Percentiles rank a stretch among this genome's conserved stretches.
Conservation (phyloP, 1,284 basidiomycete genomes). For the Trametes hirsuta region DNA sequence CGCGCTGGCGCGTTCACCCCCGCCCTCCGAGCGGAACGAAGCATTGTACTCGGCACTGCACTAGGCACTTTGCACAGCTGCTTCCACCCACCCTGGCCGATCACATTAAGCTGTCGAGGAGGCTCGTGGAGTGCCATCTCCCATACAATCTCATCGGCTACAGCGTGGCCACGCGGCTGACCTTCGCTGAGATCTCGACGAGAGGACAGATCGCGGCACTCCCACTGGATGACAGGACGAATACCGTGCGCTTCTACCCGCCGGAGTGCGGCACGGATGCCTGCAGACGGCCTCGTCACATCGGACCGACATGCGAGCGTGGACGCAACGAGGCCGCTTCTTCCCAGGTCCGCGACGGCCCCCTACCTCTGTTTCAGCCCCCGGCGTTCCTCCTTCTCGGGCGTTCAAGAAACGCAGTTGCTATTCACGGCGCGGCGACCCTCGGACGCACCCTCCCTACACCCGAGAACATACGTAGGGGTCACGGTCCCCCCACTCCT, state of each 20-base stretch:
- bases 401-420: background rate
- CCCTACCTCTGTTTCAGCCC: conserved; percentile 2
- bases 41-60: background rate
- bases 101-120: background rate
- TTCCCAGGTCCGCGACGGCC: conserved; percentile 6
- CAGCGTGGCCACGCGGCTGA: conserved; percentile 4
- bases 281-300: conserved; percentile 5
- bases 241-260: conserved; percentile 1
- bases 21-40: conserved; percentile 1
- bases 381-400: background rate
- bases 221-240: background rate
- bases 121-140: conserved; percentile 1
- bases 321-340: conserved; percentile 20
- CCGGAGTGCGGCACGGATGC: conserved; percentile 15
- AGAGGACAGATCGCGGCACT: conserved; percentile 2
- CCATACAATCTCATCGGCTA: conserved; percentile 6
- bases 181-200: conserved; percentile 15
- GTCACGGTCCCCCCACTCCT: too few relatives aligned
- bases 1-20: background rate
- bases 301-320: conserved; percentile 15
- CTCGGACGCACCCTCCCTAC: background rate
- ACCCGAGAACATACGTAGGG: too few relatives aligned
- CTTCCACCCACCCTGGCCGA: conserved; percentile 1
- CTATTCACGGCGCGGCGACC: conserved; percentile 2
- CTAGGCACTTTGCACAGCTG: background rate